Evolutionary conservation across 768 basidiomycete species (phyloP), one percentile per base, ranked within the genome.

Genomic region (Leccinum truebloodii): DNA sequence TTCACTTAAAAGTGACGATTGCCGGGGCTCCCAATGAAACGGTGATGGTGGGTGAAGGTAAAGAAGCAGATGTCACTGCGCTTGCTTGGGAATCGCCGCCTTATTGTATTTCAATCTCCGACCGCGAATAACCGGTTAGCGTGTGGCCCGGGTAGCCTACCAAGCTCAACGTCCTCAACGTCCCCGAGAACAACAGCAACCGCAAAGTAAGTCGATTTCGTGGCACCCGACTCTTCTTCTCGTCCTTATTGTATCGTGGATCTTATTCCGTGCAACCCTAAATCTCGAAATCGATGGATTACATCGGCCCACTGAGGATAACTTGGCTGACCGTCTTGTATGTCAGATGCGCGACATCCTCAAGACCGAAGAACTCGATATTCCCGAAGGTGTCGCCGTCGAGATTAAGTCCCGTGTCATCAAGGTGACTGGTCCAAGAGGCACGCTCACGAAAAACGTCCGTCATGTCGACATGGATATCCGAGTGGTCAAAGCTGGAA

Each of bases 381-480:
- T 96, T 68, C 94, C 94, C 60, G 87, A 89, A 71, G 87, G 85
- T 69, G 88, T 99, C 71, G 86, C 88, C 51, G 86, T 98, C 66
- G 75, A 80, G 73, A 84, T 98, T 80, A 97, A 98, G 82, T 85
- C 95, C 66, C 88, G 97, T 64, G 78, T 94, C 69, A 90, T 99
- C 75, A 88, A 86, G 61, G 95, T 99, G 68, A 87, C 86, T 65
- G 97, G 97, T 32, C 92, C 97, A 58, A 86, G 97, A 57, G 97
- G 97, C 65, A 91, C 86, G 55, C 84, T 99, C 71, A 89, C 87
- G 71, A 97, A 97, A 83, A 89, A 88, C 69, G 85, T 94, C 74
- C 91, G 91, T 65, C 94, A 96, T 81, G 86, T 95, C 67, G 85
- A 94, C 79, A 95, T 96, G 92, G 94, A 95, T 77, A 88, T 95